These are phyloP conservation scores for Pichia kluyveri DNA, from an alignment of 805 yeast genomes.

Conservation along the genomic window DNA sequence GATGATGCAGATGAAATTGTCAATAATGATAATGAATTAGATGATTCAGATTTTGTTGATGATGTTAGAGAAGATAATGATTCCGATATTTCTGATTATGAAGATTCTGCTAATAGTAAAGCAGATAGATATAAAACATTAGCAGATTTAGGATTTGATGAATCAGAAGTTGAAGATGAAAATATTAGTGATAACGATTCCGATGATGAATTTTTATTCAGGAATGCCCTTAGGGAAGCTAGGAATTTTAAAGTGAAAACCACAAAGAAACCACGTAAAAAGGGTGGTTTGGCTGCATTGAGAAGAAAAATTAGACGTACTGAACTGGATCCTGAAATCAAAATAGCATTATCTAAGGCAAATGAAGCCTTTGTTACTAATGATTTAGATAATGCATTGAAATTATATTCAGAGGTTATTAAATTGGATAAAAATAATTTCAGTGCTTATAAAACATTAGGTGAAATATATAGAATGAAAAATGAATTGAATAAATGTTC, in stretches of 20 bases:
- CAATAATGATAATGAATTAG: conserved; percentile 6
- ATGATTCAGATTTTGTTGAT: conserved; percentile 13
- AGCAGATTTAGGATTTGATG: conserved; percentile 22
- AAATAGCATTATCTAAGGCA: conserved; percentile 57
- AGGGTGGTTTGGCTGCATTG: conserved; percentile 28
- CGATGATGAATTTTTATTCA: conserved; percentile 39
- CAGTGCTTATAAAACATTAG: conserved; percentile 80
- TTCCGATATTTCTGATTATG: conserved; percentile 9
- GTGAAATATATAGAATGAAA: conserved; percentile 67
- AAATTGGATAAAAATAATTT: conserved; percentile 68
- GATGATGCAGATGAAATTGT: background rate
- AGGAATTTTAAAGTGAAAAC: conserved; percentile 47
- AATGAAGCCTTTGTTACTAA: conserved; percentile 69
- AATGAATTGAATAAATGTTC: conserved; percentile 67
- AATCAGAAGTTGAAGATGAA: conserved; percentile 21
- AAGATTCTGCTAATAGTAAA: conserved; percentile 12
- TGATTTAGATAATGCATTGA: conserved; percentile 51
- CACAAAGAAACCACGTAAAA: conserved; percentile 11
- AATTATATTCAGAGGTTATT: conserved; percentile 59
- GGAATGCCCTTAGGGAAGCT: conserved; percentile 61
- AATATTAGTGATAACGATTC: conserved; percentile 24
- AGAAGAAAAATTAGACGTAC: conserved; percentile 32
- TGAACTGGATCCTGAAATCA: conserved; percentile 65
- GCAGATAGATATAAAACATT: conserved; percentile 15
- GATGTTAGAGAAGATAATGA: conserved; percentile 9